phyloP scores from a whole-genome alignment of 116 monocot species.

The Posidonia oceanica region DNA sequence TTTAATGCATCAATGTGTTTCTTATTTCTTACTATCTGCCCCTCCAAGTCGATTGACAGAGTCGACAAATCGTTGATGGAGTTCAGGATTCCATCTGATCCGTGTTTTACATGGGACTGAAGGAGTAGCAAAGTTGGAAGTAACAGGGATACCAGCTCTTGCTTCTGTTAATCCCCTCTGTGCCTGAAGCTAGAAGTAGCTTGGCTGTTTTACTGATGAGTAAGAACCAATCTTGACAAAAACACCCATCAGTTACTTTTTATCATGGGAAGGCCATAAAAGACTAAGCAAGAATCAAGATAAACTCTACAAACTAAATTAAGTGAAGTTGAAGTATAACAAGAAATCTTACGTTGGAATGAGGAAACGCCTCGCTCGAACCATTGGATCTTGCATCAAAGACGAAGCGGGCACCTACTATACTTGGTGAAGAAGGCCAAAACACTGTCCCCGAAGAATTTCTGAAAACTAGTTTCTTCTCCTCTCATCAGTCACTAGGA shows the following conservation, averaged over 20 bases:
- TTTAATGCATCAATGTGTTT: too few relatives aligned
- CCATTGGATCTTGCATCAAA: neutral
- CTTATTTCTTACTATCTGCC: conserved; percentile 59
- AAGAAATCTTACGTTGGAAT: conserved; percentile 13
- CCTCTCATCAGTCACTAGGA: too few relatives aligned
- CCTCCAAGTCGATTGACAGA: conserved; percentile 70
- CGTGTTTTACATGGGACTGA: conserved; percentile 39
- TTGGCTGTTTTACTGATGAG: conserved; percentile 5
- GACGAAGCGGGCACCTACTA: neutral
- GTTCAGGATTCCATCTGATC: conserved; percentile 76
- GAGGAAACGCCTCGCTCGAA: neutral
- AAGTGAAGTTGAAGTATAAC: neutral
- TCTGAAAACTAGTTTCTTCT: too few relatives aligned
- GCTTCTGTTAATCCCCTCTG: conserved; percentile 3
- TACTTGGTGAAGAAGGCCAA: conserved; percentile 1
- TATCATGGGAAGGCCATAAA: too few relatives aligned
- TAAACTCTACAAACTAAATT: neutral
- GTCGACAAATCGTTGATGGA: conserved; percentile 69
- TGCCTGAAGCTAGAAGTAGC: conserved; percentile 4
- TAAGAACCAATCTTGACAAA: conserved; percentile 24
- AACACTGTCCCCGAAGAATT: neutral
- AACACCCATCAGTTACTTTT: neutral
- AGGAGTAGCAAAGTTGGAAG: conserved; percentile 4
- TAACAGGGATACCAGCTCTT: neutral
- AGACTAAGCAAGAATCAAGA: too few relatives aligned